Evolutionary conservation across 179 eudicot species (phyloP).

Genomic region (Beta macrorhiza): DNA sequence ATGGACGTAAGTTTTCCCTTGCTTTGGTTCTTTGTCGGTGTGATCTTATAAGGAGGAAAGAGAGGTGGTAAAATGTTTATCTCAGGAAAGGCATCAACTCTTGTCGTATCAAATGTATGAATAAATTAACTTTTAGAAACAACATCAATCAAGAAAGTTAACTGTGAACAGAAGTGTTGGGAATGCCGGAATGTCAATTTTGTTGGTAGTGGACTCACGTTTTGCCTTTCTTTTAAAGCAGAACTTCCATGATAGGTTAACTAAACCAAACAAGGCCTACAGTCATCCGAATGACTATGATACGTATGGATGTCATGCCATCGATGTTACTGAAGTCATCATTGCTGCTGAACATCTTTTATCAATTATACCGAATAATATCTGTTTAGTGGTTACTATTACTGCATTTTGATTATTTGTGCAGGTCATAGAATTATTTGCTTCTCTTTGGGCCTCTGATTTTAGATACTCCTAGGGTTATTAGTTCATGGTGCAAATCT

Average conservation of each 20-base stretch:
- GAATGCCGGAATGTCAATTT: neutral
- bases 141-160: neutral
- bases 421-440: neutral
- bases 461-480: neutral
- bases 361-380: neutral
- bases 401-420: neutral
- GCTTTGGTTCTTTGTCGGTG: too few species aligned
- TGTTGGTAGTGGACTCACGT: neutral
- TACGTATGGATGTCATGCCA: neutral
- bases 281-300: neutral
- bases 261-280: neutral
- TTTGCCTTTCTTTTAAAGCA: neutral
- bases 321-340: neutral
- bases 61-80: too few species aligned
- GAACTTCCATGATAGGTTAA: neutral
- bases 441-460: neutral
- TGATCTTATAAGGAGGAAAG: too few species aligned
- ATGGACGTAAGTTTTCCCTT: too few species aligned
- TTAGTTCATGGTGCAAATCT: neutral
- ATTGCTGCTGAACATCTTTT: neutral
- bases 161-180: neutral
- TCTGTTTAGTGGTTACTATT: neutral
- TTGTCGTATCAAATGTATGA: too few species aligned
- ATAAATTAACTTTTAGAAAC: neutral
- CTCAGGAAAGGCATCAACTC: too few species aligned